Evolutionary conservation across 2,329 filamentous ascomycete genomes (phyloP).

Genomic region (Apiospora koreana): DNA sequence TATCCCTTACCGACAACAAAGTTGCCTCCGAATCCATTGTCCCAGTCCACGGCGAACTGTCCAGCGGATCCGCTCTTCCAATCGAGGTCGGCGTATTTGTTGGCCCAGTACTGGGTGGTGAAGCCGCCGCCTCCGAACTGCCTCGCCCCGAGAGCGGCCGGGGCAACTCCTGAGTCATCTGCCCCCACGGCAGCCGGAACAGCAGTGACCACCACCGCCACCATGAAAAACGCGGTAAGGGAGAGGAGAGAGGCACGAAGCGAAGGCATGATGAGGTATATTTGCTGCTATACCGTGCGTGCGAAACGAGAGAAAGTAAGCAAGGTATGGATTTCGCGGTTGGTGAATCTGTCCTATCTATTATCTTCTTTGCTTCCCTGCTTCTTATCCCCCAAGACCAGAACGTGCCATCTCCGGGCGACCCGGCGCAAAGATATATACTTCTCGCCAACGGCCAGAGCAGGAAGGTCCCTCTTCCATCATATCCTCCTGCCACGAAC

Average conservation of each 20-base stretch:
- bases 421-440: too few species aligned
- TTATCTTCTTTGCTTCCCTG: too few species aligned
- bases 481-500: too few species aligned
- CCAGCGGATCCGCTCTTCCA: constrained; percentile 5
- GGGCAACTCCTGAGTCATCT: background rate
- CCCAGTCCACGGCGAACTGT: constrained; percentile 6
- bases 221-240: too few species aligned
- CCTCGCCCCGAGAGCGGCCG: too few species aligned
- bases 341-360: too few species aligned
- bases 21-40: constrained; percentile 10
- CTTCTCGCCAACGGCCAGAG: too few species aligned
- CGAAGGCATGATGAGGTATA: background rate
- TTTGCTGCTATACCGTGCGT: background rate
- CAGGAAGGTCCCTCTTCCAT: too few species aligned
- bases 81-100: constrained; percentile 4
- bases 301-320: background rate
- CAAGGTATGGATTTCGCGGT: background rate
- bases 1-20: constrained; percentile 13
- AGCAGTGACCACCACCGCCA: too few species aligned
- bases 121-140: background rate
- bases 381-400: too few species aligned
- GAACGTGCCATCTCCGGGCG: too few species aligned
- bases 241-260: background rate
- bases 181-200: background rate
- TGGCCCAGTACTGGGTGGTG: constrained; percentile 11